A percentile compares a stretch with the other conserved stretches of the same genome.
These are phyloP conservation scores for Fusarium buxicola DNA, from an alignment of 2,329 filamentous ascomycete species.

Conservation along the genomic window DNA sequence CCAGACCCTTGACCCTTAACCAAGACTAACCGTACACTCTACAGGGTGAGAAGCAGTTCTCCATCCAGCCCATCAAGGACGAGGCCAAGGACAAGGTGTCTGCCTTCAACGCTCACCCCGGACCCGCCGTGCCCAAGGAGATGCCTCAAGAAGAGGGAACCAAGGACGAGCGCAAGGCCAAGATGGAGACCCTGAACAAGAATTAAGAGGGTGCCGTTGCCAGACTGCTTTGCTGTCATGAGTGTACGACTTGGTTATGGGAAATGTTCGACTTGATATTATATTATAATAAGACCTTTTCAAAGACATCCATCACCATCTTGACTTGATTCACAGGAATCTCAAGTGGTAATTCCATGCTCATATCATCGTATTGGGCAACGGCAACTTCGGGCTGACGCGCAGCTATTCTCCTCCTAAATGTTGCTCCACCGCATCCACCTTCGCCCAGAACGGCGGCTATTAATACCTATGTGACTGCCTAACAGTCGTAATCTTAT, in stretches of 20 bases:
- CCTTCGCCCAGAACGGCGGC: conserved; percentile 10
- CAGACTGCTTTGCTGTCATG: conserved; percentile 20
- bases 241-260: conserved; percentile 39
- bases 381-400: conserved; percentile 32
- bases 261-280: conserved; percentile 15
- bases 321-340: conserved; percentile 2
- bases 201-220: conserved; percentile 31
- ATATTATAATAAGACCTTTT: conserved; percentile 25
- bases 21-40: conserved; percentile 17
- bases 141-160: conserved; percentile 69
- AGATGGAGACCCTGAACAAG: conserved; percentile 75
- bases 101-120: conserved; percentile 66
- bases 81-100: conserved; percentile 60
- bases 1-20: not conserved
- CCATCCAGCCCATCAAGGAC: conserved; percentile 59
- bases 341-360: conserved; percentile 21
- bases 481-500: conserved; percentile 28
- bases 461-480: conserved; percentile 35
- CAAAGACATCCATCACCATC: conserved; percentile 11
- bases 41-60: conserved; percentile 58
- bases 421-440: conserved; percentile 27
- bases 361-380: conserved; percentile 30
- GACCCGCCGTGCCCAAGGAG: conserved; percentile 66
- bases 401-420: conserved; percentile 23
- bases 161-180: conserved; percentile 75